Percentiles rank a stretch among this genome's conserved stretches.
Evolutionary conservation across 2,329 filamentous ascomycete genomes (phyloP).

Genomic region (Exutisphaerella laricina): DNA sequence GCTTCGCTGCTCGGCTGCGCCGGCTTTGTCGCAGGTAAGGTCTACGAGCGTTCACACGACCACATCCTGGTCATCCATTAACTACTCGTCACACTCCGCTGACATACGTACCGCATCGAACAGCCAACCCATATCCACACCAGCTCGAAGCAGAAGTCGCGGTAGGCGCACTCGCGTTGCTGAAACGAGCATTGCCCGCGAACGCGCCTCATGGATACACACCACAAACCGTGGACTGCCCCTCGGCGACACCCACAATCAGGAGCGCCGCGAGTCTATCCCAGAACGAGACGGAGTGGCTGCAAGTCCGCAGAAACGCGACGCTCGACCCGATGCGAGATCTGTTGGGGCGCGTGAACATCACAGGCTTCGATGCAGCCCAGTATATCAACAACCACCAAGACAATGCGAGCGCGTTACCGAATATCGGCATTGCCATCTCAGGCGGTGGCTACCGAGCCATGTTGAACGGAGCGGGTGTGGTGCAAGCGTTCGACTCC

Average conservation of each 20-base stretch:
- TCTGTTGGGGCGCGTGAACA: conserved; percentile 65
- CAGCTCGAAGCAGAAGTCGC: conserved; percentile 5
- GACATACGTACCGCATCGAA: neutral
- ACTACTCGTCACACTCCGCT: neutral
- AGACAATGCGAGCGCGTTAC: conserved; percentile 52
- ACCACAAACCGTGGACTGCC: conserved; percentile 64
- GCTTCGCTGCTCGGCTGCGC: conserved; percentile 8
- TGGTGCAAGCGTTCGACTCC: conserved; percentile 70
- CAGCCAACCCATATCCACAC: conserved; percentile 9
- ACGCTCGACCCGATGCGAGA: conserved; percentile 70
- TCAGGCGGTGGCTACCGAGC: conserved; percentile 84
- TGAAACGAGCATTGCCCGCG: conserved; percentile 37
- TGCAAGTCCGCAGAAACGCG: conserved; percentile 63
- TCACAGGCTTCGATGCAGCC: conserved; percentile 71
- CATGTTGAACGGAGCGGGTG: conserved; percentile 77
- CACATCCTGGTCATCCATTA: neutral
- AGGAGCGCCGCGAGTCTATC: conserved; percentile 61
- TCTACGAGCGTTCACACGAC: neutral
- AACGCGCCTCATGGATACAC: conserved; percentile 65
- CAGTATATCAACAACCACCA: conserved; percentile 60
- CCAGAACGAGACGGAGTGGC: conserved; percentile 65
- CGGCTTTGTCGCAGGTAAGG: conserved; percentile 9
- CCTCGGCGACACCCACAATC: conserved; percentile 61
- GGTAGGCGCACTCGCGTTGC: conserved; percentile 4
- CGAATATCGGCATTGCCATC: conserved; percentile 69